Conservation (phyloP, 202 grass and related monocot genomes). For the Eragrostis tef region DNA sequence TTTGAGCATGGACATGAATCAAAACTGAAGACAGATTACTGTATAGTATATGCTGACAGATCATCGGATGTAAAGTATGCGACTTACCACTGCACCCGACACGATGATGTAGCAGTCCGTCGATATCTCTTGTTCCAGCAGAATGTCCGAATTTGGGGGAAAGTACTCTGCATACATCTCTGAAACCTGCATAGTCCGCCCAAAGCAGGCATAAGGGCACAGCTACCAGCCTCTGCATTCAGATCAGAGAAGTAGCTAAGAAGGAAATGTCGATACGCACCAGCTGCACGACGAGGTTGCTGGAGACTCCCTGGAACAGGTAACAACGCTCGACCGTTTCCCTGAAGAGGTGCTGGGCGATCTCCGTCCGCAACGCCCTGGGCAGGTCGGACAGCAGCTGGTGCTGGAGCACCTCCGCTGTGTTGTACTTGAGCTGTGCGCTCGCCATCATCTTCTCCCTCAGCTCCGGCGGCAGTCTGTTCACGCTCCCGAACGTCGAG, state of each 20-base stretch:
- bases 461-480: constrained; percentile 46
- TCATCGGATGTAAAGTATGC: no score
- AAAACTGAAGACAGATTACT: neutral
- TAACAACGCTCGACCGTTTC: constrained; percentile 43
- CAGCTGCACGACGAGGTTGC: constrained; percentile 42
- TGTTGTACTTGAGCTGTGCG: constrained; percentile 55
- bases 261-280: neutral
- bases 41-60: neutral
- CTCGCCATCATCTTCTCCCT: constrained; percentile 53
- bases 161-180: constrained; percentile 65
- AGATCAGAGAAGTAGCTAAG: neutral
- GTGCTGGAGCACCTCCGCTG: constrained; percentile 46
- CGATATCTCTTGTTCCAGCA: constrained; percentile 57
- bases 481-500: constrained; percentile 43
- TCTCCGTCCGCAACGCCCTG: constrained; percentile 49
- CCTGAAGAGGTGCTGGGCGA: constrained; percentile 58
- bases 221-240: neutral
- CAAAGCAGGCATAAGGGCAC: neutral
- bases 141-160: constrained; percentile 53
- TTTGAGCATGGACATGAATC: neutral
- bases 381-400: constrained; percentile 53
- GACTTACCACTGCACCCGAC: constrained; percentile 61
- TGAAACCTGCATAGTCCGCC: constrained; percentile 43
- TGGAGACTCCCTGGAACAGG: constrained; percentile 58
- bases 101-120: constrained; percentile 59